phyloP scores from a whole-genome alignment of 2,329 filamentous ascomycete genomes.

The Ophiostoma angusticollis region DNA sequence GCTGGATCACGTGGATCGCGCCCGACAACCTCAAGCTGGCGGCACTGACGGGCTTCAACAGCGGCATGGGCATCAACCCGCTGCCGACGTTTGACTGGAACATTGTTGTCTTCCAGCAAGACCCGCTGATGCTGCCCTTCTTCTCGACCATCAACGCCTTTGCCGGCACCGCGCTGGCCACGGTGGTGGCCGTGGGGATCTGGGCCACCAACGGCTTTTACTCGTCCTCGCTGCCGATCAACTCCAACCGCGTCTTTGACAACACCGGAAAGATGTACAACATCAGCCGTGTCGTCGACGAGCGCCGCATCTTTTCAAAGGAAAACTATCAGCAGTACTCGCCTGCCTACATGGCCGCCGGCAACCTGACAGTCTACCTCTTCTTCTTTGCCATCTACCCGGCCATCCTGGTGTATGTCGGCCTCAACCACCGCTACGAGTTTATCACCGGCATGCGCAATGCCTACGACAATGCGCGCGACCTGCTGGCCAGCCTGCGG shows the following conservation, averaged over 20 bases:
- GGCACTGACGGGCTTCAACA: slow-evolving; percentile 21
- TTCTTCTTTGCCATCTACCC: slow-evolving; percentile 45
- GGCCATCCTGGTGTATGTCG: slow-evolving; percentile 36
- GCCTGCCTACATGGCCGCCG: slow-evolving; percentile 37
- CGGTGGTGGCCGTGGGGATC: slow-evolving; percentile 40
- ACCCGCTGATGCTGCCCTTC: slow-evolving; percentile 24
- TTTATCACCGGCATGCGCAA: slow-evolving; percentile 8
- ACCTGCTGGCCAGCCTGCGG: not conserved
- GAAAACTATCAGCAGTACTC: slow-evolving; percentile 38
- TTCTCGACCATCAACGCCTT: slow-evolving; percentile 51
- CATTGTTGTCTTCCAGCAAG: slow-evolving; percentile 9
- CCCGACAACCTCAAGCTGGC: slow-evolving; percentile 25
- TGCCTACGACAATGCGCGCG: not conserved
- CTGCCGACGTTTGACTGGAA: slow-evolving; percentile 31
- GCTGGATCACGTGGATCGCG: slow-evolving; percentile 41
- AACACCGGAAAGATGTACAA: slow-evolving; percentile 36
- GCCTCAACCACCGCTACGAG: slow-evolving; percentile 26
- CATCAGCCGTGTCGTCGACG: slow-evolving; percentile 28
- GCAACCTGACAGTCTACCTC: slow-evolving; percentile 37
- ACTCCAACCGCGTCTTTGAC: slow-evolving; percentile 38
- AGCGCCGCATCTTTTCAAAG: slow-evolving; percentile 30
- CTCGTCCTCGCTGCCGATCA: slow-evolving; percentile 38
- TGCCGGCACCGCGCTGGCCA: slow-evolving; percentile 41
- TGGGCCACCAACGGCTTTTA: slow-evolving; percentile 49
- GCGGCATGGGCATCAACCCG: slow-evolving; percentile 24